Conservation (phyloP, 306 rosid genomes). For the Vicia sativa region DNA sequence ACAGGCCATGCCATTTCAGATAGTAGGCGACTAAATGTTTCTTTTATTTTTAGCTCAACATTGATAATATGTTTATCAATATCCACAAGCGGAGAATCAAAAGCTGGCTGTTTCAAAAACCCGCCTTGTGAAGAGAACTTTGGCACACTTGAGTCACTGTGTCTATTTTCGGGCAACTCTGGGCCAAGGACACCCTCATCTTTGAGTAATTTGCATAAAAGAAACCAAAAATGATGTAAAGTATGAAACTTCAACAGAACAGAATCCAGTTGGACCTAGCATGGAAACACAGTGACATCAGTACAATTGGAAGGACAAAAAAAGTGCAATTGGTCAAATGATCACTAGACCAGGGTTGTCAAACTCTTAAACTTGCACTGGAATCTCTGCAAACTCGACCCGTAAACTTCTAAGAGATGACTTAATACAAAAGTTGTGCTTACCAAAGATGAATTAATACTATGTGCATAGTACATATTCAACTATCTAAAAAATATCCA, state of each 20-base stretch:
- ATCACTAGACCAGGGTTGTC: slow-evolving; percentile 1
- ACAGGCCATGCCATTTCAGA: slow-evolving; percentile 84
- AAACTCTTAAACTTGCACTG: not conserved
- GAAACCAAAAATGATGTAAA: slow-evolving; percentile 87
- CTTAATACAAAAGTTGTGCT: not conserved
- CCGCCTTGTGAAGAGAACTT: slow-evolving; percentile 80
- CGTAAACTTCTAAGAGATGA: not conserved
- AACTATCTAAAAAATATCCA: not conserved
- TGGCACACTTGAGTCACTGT: slow-evolving; percentile 40
- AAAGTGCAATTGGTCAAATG: slow-evolving; percentile 19
- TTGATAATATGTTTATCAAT: slow-evolving; percentile 41
- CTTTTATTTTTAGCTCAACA: slow-evolving; percentile 50
- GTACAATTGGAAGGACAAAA: slow-evolving; percentile 26
- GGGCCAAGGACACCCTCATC: slow-evolving; percentile 52
- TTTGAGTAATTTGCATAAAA: slow-evolving; percentile 77
- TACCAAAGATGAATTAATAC: not conserved
- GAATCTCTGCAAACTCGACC: not conserved
- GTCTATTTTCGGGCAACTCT: slow-evolving; percentile 41
- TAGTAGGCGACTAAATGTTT: slow-evolving; percentile 55
- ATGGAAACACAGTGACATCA: slow-evolving; percentile 39
- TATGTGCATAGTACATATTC: slow-evolving; percentile 6
- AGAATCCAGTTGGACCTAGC: slow-evolving; percentile 77
- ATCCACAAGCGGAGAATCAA: slow-evolving; percentile 49
- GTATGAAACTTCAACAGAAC: slow-evolving; percentile 71
- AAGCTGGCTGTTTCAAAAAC: slow-evolving; percentile 77